Evolutionary conservation across 129 eudicot species (phyloP).

Genomic region (Chrysanthemum makinoi): DNA sequence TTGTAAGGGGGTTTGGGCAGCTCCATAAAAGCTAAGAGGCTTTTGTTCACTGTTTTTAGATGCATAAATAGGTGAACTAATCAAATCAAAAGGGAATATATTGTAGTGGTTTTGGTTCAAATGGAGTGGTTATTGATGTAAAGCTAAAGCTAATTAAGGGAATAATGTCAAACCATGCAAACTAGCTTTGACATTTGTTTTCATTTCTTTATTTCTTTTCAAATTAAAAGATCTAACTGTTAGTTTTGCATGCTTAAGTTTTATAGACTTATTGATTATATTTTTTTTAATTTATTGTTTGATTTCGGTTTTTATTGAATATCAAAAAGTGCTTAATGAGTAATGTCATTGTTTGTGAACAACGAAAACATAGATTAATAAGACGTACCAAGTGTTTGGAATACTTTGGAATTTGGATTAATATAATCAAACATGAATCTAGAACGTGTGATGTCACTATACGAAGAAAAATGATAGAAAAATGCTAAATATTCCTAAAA

Average conservation of each 20-base stretch:
- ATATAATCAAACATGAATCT: too few species aligned
- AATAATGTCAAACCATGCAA: conserved; percentile 12
- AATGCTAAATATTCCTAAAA: too few species aligned
- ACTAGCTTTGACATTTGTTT: conserved; percentile 16
- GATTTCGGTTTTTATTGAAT: too few species aligned
- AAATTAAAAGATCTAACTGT: too few species aligned
- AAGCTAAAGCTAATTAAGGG: conserved; percentile 5
- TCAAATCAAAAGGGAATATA: not conserved
- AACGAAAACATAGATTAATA: too few species aligned
- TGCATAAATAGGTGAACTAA: conserved; percentile 26
- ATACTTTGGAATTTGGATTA: too few species aligned
- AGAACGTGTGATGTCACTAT: too few species aligned
- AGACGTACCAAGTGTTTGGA: too few species aligned
- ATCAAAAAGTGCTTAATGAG: too few species aligned
- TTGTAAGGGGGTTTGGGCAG: conserved; percentile 30
- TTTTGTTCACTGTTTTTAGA: conserved; percentile 27
- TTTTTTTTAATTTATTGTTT: too few species aligned
- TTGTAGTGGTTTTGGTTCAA: conserved; percentile 36
- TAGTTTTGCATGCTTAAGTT: not conserved
- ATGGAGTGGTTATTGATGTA: conserved; percentile 36
- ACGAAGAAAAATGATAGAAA: too few species aligned
- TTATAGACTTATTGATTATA: not conserved
- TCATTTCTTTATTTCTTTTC: not conserved
- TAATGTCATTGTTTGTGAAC: too few species aligned
- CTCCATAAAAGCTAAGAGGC: conserved; percentile 40